Evolutionary conservation across 2,329 filamentous ascomycete species (phyloP).

Genomic region (Sporothrix protearum): DNA sequence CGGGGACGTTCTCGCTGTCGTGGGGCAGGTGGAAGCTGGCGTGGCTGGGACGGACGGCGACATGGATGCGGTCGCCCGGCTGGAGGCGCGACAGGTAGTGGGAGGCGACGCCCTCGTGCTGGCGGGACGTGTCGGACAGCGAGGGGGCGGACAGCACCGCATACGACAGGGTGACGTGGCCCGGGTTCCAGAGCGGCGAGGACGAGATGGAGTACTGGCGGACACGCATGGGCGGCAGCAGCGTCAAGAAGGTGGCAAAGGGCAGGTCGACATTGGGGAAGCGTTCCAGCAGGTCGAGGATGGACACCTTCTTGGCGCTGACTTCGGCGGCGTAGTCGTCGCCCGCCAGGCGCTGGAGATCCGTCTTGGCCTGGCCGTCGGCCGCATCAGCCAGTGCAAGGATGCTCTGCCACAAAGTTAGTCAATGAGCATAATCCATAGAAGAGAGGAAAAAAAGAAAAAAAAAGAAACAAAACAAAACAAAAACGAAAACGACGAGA

Average conservation of each 20-base stretch:
- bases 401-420: conserved; percentile 37
- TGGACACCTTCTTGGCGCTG: conserved; percentile 40
- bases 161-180: conserved; percentile 59
- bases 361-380: conserved; percentile 32
- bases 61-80: conserved; percentile 46
- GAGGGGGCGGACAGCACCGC: conserved; percentile 59
- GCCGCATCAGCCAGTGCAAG: conserved; percentile 34
- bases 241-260: conserved; percentile 57
- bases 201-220: conserved; percentile 63
- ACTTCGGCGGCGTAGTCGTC: neutral
- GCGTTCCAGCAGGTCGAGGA: conserved; percentile 60
- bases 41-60: conserved; percentile 49
- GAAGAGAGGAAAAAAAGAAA: too few relatives aligned
- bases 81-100: conserved; percentile 52
- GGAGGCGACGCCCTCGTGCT: neutral
- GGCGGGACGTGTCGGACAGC: conserved; percentile 35
- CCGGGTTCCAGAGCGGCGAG: conserved; percentile 55
- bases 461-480: neutral
- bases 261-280: conserved; percentile 53
- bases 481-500: too few relatives aligned
- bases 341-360: conserved; percentile 45
- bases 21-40: conserved; percentile 47
- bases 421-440: too few relatives aligned
- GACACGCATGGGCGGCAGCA: conserved; percentile 59
- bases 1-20: conserved; percentile 44